Percentiles rank a stretch among this genome's conserved stretches.
These are phyloP conservation scores for Sergeia podlipaevii DNA, from an alignment of 208 protist genomes.

Conservation along the genomic window DNA sequence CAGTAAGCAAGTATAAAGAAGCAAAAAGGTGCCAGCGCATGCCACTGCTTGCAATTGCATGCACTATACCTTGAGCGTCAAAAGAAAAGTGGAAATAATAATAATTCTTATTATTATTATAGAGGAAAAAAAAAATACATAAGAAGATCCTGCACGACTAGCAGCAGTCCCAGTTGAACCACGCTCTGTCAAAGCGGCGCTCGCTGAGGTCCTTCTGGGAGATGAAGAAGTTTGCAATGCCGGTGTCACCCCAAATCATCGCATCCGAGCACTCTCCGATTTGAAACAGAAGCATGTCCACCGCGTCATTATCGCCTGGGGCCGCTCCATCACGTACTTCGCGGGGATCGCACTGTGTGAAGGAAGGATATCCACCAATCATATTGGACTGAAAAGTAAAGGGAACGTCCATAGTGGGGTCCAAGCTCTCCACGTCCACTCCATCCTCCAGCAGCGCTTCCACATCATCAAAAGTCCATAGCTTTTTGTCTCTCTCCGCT, in stretches of 20 bases:
- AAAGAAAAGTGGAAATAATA: no score
- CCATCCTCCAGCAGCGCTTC: constrained; percentile 6
- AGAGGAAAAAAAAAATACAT: no score
- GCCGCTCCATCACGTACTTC: background rate
- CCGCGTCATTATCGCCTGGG: background rate
- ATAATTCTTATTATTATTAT: no score
- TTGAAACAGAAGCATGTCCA: constrained; percentile 12
- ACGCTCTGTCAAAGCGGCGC: constrained; percentile 3
- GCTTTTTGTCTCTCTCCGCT: no score
- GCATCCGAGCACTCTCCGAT: constrained; percentile 5
- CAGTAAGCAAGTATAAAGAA: no score
- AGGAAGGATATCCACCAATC: constrained; percentile 17
- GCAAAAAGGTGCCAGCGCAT: no score
- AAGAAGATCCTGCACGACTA: no score
- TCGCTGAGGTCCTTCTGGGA: constrained; percentile 2
- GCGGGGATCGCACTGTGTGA: constrained; percentile 16
- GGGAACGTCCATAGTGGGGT: background rate
- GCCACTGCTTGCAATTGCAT: no score
- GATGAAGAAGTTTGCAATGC: constrained; percentile 17
- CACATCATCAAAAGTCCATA: no score
- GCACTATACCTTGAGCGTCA: no score
- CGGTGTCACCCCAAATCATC: constrained; percentile 14
- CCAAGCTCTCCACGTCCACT: background rate
- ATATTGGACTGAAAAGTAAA: background rate
- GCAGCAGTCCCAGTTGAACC: constrained; percentile 22